Conservation (phyloP, 305 asterid genomes). For the Rubia peregrina region DNA sequence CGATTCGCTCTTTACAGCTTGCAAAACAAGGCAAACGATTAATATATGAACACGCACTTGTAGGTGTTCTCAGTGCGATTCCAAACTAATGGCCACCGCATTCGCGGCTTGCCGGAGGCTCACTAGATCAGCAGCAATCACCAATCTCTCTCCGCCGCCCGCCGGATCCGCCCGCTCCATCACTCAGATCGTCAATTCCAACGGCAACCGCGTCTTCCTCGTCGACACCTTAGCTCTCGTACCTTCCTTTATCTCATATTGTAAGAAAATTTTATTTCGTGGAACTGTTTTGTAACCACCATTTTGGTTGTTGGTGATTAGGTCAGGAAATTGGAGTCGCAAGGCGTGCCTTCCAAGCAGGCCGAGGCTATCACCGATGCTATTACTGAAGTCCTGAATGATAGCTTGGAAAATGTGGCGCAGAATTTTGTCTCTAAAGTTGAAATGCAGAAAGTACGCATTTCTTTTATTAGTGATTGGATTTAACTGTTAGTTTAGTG, state of each 20-base stretch:
- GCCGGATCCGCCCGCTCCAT: slow-evolving; percentile 31
- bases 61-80: not conserved
- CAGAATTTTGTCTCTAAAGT: slow-evolving; percentile 65
- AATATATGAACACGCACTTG: not conserved
- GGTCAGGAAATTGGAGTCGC: slow-evolving; percentile 81
- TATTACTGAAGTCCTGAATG: slow-evolving; percentile 64
- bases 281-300: not conserved
- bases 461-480: not conserved
- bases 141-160: slow-evolving; percentile 5
- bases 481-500: not conserved
- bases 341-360: slow-evolving; percentile 73
- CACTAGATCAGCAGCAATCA: slow-evolving; percentile 1
- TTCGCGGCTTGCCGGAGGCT: slow-evolving; percentile 21
- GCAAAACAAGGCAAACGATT: not conserved
- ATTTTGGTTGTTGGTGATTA: slow-evolving; percentile 14
- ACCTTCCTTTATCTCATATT: not conserved
- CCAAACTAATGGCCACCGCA: slow-evolving; percentile 23
- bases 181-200: slow-evolving; percentile 44
- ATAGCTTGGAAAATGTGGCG: slow-evolving; percentile 69
- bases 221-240: slow-evolving; percentile 61
- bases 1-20: not conserved
- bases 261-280: not conserved
- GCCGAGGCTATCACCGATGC: slow-evolving; percentile 87
- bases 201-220: slow-evolving; percentile 43
- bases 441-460: slow-evolving; percentile 61